Conservation (phyloP, 2,329 filamentous ascomycete species). For the Aspergillus candidus region DNA sequence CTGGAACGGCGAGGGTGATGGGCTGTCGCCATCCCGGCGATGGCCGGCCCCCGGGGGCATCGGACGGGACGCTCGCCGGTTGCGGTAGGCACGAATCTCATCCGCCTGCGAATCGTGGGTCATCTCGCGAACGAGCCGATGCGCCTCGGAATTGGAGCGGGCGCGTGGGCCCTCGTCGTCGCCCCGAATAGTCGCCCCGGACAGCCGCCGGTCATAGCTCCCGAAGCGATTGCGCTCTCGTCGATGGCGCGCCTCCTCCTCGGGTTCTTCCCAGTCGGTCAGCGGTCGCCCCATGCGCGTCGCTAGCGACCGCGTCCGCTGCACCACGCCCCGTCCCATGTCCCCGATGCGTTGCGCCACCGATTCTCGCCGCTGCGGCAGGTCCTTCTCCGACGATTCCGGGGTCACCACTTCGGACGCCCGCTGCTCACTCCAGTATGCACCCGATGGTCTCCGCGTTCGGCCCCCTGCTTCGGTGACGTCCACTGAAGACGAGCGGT, state of each 20-base stretch:
- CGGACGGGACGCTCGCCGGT: slow-evolving; percentile 14
- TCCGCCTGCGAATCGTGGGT: slow-evolving; percentile 15
- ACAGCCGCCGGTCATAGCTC: neutral
- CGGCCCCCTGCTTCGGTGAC: slow-evolving; percentile 19
- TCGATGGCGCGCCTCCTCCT: neutral
- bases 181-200: neutral
- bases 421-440: slow-evolving; percentile 1
- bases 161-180: slow-evolving; percentile 17
- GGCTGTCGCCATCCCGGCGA: slow-evolving; percentile 6
- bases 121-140: slow-evolving; percentile 28
- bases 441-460: slow-evolving; percentile 2
- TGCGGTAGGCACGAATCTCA: slow-evolving; percentile 5
- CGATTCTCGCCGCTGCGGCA: neutral
- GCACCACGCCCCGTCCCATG: neutral
- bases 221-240: too few relatives aligned
- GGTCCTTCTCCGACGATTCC: neutral
- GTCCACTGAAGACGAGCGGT: slow-evolving; percentile 14
- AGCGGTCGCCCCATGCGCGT: neutral
- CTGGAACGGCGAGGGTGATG: slow-evolving; percentile 8
- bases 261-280: neutral
- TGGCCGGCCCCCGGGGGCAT: slow-evolving; percentile 9
- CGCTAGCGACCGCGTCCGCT: neutral
- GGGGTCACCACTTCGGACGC: neutral
- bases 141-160: slow-evolving; percentile 25
- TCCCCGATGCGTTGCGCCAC: neutral